Conservation (phyloP, 495 filamentous ascomycete genomes). For the Pseudoneurospora amorphoporcata region DNA sequence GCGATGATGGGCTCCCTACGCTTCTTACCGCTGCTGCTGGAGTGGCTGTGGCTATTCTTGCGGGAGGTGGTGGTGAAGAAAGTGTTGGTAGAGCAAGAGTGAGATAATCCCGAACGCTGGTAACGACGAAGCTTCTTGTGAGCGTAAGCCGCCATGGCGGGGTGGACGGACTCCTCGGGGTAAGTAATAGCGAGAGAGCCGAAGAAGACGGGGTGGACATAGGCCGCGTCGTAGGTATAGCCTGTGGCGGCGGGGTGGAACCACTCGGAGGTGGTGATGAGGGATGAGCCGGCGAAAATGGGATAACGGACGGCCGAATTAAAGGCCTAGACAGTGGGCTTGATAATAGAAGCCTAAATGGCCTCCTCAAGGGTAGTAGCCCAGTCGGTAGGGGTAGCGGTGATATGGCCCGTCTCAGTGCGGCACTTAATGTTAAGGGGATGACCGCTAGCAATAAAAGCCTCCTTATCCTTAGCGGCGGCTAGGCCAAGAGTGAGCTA, state of each 20-base stretch:
- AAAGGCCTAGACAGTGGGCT: constrained; percentile 5
- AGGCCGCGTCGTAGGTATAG: constrained; percentile 21
- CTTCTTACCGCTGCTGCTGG: constrained; percentile 3
- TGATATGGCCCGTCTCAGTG: constrained; percentile 4
- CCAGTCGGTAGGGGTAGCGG: constrained; percentile 15
- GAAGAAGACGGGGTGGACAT: constrained; percentile 27
- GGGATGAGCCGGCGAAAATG: constrained; percentile 25
- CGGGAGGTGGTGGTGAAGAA: not conserved
- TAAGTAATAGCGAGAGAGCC: constrained; percentile 23
- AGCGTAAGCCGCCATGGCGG: constrained; percentile 17
- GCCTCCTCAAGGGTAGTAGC: constrained; percentile 15
- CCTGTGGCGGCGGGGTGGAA: constrained; percentile 29
- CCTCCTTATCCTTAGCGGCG: constrained; percentile 9
- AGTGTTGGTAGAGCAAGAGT: not conserved
- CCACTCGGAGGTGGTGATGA: constrained; percentile 20
- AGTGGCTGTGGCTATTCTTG: constrained; percentile 4
- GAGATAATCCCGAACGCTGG: not conserved
- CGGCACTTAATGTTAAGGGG: constrained; percentile 3
- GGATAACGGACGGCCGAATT: constrained; percentile 26
- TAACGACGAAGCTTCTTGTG: constrained; percentile 12
- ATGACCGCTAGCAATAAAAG: constrained; percentile 12
- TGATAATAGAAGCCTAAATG: constrained; percentile 12
- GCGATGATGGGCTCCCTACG: constrained; percentile 9
- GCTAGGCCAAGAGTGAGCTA: not conserved
- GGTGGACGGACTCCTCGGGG: constrained; percentile 20